Conservation (phyloP, 225 moss, liverwort and hornwort species). For the Antitrichia curtipendula region DNA sequence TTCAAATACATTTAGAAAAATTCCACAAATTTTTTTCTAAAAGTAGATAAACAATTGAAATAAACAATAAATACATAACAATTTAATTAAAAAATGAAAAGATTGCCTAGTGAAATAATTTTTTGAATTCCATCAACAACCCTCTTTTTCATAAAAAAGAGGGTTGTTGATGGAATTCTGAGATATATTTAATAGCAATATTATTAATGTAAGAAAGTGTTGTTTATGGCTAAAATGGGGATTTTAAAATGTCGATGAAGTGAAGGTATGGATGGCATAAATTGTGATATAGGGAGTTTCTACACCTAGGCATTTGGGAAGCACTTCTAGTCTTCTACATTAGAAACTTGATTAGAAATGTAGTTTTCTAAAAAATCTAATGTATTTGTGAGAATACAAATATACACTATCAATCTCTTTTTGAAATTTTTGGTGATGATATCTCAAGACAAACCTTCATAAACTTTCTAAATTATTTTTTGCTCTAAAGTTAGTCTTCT, state of each 20-base stretch:
- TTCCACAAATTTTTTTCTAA: neutral
- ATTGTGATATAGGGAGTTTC: fast-evolving
- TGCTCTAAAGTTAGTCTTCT: neutral
- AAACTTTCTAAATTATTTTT: neutral
- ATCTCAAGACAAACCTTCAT: neutral
- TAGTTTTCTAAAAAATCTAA: neutral
- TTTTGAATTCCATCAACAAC: neutral
- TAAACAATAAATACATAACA: neutral
- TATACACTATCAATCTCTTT: neutral
- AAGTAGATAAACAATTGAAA: neutral
- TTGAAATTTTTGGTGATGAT: neutral
- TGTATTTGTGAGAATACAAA: neutral
- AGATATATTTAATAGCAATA: neutral
- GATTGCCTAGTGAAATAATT: neutral
- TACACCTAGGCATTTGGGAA: neutral
- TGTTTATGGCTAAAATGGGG: neutral
- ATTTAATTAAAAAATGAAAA: neutral
- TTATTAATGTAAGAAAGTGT: neutral
- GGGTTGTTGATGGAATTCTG: no score
- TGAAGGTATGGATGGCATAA: neutral
- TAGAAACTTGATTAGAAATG: no score
- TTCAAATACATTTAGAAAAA: neutral
- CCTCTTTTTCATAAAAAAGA: no score
- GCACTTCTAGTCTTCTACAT: no score
- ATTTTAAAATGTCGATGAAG: neutral